phyloP scores from a whole-genome alignment of 2,329 filamentous ascomycete genomes.

The Metarhizium sp. region DNA sequence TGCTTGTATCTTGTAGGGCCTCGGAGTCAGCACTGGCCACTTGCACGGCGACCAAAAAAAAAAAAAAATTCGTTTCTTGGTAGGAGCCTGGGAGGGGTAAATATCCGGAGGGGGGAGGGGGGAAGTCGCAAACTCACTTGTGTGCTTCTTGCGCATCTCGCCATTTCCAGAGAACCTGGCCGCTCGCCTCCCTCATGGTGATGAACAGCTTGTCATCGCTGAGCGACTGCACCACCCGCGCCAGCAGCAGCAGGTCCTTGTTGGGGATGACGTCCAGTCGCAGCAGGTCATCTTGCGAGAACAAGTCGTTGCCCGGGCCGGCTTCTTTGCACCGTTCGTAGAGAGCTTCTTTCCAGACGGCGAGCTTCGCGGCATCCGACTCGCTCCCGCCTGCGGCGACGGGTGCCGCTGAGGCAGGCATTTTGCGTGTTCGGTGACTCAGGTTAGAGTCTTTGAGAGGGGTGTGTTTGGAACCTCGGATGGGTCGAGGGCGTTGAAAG shows the following conservation, averaged over 20 bases:
- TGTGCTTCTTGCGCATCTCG: constrained; percentile 50
- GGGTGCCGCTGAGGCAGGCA: constrained; percentile 18
- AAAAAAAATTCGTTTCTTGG: too few species aligned
- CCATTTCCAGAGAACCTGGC: constrained; percentile 43
- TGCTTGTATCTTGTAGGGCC: constrained; percentile 40
- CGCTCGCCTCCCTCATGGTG: constrained; percentile 30
- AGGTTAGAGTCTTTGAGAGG: background rate
- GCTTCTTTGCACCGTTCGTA: constrained; percentile 46
- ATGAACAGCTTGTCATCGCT: constrained; percentile 51
- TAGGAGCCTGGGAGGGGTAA: too few species aligned
- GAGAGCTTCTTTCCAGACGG: constrained; percentile 44
- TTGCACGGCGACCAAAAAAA: too few species aligned
- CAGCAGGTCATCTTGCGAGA: constrained; percentile 50
- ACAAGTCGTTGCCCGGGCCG: constrained; percentile 37
- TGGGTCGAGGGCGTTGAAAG: background rate
- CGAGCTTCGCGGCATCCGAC: constrained; percentile 31
- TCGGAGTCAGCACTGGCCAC: too few species aligned
- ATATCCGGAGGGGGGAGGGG: background rate
- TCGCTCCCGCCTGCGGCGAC: constrained; percentile 19
- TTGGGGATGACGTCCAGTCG: constrained; percentile 48
- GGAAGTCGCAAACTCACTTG: constrained; percentile 35
- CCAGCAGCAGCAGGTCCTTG: constrained; percentile 43
- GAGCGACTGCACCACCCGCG: constrained; percentile 47
- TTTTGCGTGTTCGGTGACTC: constrained; percentile 6
- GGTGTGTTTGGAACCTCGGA: background rate